Evolutionary conservation across 2,329 filamentous ascomycete species (phyloP), one percentile per base, ranked within the genome.

Genomic region (Beauveria brongniartii): DNA sequence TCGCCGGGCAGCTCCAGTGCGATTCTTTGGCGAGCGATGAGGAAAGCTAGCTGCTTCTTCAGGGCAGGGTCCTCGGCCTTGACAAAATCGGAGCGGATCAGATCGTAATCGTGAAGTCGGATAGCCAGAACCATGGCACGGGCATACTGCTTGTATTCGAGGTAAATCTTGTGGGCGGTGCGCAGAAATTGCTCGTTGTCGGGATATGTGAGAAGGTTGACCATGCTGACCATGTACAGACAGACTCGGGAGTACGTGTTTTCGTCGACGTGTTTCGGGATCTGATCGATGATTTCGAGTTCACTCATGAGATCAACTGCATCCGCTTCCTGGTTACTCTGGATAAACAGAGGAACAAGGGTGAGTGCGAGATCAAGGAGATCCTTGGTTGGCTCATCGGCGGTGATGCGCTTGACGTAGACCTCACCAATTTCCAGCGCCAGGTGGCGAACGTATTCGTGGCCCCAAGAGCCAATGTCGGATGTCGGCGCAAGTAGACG

Each of bases 221-320:
- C 94, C 90, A 97, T 97, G 80, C 91, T 96, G 68, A 96, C 91
- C 88, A 99, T 96, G 78, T 99, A 99, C 67, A 99, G 78, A 72
- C 94, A 97, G 61, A 97, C 94, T 70, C 94, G 82, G 57, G 89
- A 81, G 73, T 96, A 99, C 28, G 92, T 97, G 76, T 97, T 88
- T 73, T 95, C 89, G 73, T 99, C 94, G 57, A 99, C 82, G 69
- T 92, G 95, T 66, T 91, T 83, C 61, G 91, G 87, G 51, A 99
- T 89, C 70, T 92, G 80, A 70, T 97, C 91, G 67, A 99, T 97
- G 73, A 97, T 96, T 77, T 99, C 94, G 63, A 99, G 80, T 77
- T 99, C 95, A 72, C 92, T 97, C 81, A 99, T 86, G 66, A 99
- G 82, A 74, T 99, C 94, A 43, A 99, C 94, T 2, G 94, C 95